phyloP scores from a whole-genome alignment of 805 yeast species.

The Pichia gijzeniarum region DNA sequence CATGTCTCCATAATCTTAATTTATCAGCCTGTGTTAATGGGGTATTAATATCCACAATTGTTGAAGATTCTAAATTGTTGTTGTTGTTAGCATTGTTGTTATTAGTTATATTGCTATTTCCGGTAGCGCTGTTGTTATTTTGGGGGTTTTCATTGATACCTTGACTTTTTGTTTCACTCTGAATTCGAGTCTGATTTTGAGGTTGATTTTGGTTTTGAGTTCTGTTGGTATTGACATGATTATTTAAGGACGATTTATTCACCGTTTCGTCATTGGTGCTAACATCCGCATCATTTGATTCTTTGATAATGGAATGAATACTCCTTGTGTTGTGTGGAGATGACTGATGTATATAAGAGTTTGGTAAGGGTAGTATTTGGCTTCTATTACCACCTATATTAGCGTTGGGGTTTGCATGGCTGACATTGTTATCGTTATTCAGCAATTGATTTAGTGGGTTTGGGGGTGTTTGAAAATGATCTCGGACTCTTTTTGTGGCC shows the following conservation, averaged over 20 bases:
- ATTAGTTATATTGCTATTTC: neutral
- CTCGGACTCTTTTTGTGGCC: constrained; percentile 28
- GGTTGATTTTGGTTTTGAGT: neutral
- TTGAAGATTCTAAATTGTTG: constrained; percentile 6
- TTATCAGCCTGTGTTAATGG: constrained; percentile 77
- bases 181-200: too few relatives aligned
- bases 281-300: neutral
- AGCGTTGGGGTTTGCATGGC: constrained; percentile 15
- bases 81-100: neutral
- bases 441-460: constrained; percentile 12
- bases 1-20: constrained; percentile 86
- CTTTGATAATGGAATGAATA: neutral
- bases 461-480: constrained; percentile 33
- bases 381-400: constrained; percentile 11
- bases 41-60: constrained; percentile 22
- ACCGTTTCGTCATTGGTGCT: neutral
- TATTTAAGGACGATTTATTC: neutral
- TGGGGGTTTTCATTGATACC: neutral
- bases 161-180: neutral
- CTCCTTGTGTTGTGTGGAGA: constrained; percentile 11
- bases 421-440: neutral
- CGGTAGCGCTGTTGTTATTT: neutral
- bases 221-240: neutral
- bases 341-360: constrained; percentile 13
- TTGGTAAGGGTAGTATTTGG: constrained; percentile 9